Percentiles rank a stretch among this genome's conserved stretches.
phyloP scores from a whole-genome alignment of 305 asterid genomes.

The Fraxinus velutina region DNA sequence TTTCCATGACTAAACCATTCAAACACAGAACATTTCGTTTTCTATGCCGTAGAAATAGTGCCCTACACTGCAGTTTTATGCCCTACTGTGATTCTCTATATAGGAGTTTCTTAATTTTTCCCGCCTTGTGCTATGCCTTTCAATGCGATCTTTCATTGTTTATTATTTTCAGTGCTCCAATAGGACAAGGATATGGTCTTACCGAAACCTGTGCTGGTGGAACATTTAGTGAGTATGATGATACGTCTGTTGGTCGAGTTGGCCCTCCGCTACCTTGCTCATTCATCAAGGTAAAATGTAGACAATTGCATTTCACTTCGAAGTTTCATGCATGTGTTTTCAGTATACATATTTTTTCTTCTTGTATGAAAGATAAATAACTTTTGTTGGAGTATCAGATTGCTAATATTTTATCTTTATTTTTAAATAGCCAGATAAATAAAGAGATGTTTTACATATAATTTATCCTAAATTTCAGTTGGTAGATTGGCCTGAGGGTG shows the following conservation, averaged over 20 bases:
- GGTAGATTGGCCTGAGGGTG: slow-evolving; percentile 96
- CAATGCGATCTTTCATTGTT: neutral
- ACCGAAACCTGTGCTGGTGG: slow-evolving; percentile 99
- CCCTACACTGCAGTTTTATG: neutral
- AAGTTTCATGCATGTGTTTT: neutral
- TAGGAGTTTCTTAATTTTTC: neutral
- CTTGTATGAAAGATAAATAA: neutral
- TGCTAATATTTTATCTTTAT: neutral
- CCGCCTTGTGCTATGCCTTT: neutral
- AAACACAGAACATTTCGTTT: neutral
- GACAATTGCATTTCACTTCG: slow-evolving; percentile 6
- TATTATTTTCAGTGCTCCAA: slow-evolving; percentile 66
- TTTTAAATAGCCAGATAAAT: neutral
- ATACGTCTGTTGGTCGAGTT: slow-evolving; percentile 95
- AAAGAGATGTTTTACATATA: neutral
- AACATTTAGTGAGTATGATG: slow-evolving; percentile 88
- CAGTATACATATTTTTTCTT: neutral
- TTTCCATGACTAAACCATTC: neutral
- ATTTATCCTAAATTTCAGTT: slow-evolving; percentile 42
- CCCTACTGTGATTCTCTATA: neutral
- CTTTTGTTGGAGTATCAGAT: neutral
- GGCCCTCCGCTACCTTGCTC: slow-evolving; percentile 96
- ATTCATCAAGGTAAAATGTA: slow-evolving; percentile 59
- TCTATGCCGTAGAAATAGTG: neutral
- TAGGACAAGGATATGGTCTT: slow-evolving; percentile 98